Percentiles rank a stretch among this genome's conserved stretches.
phyloP scores from a whole-genome alignment of 345 rosid species.

The Populus nigra region DNA sequence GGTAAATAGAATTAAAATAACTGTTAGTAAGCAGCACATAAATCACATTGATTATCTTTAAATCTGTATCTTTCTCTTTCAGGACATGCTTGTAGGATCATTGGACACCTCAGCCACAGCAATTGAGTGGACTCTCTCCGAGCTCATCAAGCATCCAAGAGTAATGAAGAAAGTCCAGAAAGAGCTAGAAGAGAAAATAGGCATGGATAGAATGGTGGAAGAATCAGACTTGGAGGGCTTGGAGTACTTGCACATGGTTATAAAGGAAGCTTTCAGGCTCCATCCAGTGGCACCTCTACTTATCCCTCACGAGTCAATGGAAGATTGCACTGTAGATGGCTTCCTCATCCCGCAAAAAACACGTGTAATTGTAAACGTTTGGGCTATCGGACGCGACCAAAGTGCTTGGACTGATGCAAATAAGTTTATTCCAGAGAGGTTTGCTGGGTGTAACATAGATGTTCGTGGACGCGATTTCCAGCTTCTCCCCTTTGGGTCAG shows the following conservation, averaged over 20 bases:
- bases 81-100: slow-evolving; percentile 27
- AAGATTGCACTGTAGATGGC: too few species aligned
- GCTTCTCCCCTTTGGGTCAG: slow-evolving; percentile 50
- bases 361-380: too few species aligned
- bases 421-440: too few species aligned
- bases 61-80: neutral
- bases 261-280: slow-evolving; percentile 34
- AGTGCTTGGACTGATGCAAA: too few species aligned
- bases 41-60: neutral
- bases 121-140: slow-evolving; percentile 25
- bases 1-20: slow-evolving; percentile 8
- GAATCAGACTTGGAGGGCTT: too few species aligned
- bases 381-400: too few species aligned
- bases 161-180: slow-evolving; percentile 5
- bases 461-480: slow-evolving; percentile 38
- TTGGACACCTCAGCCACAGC: slow-evolving; percentile 26
- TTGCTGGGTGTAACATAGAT: slow-evolving; percentile 13
- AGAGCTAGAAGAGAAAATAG: too few species aligned
- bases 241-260: neutral
- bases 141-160: slow-evolving; percentile 37
- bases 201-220: too few species aligned
- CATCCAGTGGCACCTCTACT: too few species aligned
- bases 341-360: too few species aligned
- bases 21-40: neutral
- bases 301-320: too few species aligned